Conservation (phyloP, 2,329 filamentous ascomycete genomes). For the Lachnellula arida region DNA sequence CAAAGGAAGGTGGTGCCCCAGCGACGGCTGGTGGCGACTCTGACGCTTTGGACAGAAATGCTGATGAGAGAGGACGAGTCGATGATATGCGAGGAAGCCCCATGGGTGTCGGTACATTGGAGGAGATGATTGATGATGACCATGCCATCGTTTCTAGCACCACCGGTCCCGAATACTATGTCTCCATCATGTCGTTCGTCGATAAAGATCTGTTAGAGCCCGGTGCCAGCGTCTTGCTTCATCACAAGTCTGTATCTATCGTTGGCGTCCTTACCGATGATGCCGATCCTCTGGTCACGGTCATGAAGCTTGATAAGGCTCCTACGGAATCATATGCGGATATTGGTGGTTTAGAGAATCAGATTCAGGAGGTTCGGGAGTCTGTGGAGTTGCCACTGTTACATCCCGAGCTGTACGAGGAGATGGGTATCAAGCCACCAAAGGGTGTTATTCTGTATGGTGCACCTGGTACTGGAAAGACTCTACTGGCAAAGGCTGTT, state of each 20-base stretch:
- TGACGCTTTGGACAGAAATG: constrained; percentile 78
- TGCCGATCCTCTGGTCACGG: constrained; percentile 88
- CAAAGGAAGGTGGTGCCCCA: constrained; percentile 62
- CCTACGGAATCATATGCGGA: constrained; percentile 98
- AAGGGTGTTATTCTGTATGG: constrained; percentile 99
- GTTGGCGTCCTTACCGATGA: constrained; percentile 97
- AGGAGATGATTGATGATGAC: constrained; percentile 99
- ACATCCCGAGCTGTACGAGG: constrained; percentile 96
- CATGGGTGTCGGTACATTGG: constrained; percentile 95
- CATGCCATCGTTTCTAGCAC: constrained; percentile 98
- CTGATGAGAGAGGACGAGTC: constrained; percentile 89
- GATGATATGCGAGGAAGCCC: constrained; percentile 98
- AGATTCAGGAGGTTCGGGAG: constrained; percentile 97
- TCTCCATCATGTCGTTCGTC: constrained; percentile 99
- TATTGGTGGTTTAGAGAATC: constrained; percentile 89
- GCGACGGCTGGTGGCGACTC: constrained; percentile 56
- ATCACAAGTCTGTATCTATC: constrained; percentile 97
- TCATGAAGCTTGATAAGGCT: constrained; percentile 99
- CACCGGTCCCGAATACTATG: constrained; percentile 97
- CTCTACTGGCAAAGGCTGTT: constrained; percentile 90
- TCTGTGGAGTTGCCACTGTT: constrained; percentile 92
- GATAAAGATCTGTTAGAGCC: constrained; percentile 98
- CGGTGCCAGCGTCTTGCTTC: constrained; percentile 87
- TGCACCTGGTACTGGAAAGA: constrained; percentile 95
- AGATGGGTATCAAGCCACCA: constrained; percentile 99